A percentile compares a stretch with the other conserved stretches of the same genome.
These are phyloP conservation scores for Neofusicoccum laricinum DNA, from an alignment of 2,329 filamentous ascomycete genomes.

Conservation along the genomic window DNA sequence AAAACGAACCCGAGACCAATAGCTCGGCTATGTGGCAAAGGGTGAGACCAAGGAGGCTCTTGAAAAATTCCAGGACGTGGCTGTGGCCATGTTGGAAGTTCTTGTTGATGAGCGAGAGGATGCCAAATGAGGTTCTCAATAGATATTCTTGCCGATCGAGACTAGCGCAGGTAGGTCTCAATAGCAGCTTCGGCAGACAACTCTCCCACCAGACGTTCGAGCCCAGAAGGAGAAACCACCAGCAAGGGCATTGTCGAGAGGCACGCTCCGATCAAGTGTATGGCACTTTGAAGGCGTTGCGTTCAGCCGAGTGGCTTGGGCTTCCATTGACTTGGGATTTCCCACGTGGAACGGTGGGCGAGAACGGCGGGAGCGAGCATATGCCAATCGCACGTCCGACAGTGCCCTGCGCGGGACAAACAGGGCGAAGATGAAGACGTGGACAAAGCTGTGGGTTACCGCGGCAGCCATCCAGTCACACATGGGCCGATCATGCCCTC, in stretches of 20 bases:
- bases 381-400: too few species aligned
- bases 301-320: background rate
- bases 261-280: too few species aligned
- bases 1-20: background rate
- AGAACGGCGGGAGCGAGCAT: too few species aligned
- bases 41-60: background rate
- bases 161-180: background rate
- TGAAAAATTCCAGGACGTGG: background rate
- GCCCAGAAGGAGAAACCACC: background rate
- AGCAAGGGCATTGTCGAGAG: too few species aligned
- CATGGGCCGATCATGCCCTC: too few species aligned
- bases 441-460: too few species aligned
- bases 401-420: too few species aligned
- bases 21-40: background rate
- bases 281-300: too few species aligned
- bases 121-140: slow-evolving; percentile 25
- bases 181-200: background rate
- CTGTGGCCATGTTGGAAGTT: background rate
- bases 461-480: too few species aligned
- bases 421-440: too few species aligned
- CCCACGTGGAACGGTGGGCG: too few species aligned
- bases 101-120: background rate
- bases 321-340: background rate
- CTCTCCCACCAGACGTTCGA: background rate
- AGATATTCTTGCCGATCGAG: background rate